These are phyloP conservation scores for Suillus spraguei DNA, from an alignment of 768 basidiomycete genomes.

Conservation along the genomic window DNA sequence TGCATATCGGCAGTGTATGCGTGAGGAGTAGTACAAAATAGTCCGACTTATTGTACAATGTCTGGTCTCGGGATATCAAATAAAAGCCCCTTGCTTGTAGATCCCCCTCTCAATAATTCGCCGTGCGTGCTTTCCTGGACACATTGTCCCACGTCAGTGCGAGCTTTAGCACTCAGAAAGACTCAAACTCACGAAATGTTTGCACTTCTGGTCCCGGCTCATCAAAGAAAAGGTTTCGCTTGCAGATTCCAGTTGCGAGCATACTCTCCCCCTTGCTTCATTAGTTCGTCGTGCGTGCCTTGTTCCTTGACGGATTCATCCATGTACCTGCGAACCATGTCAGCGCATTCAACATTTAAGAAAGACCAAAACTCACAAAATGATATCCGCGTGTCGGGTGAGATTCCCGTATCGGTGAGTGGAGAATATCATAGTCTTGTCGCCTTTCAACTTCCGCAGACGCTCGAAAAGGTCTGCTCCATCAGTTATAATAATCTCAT, in stretches of 20 bases:
- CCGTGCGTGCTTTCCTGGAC: slow-evolving; percentile 72
- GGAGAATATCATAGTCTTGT: slow-evolving; percentile 83
- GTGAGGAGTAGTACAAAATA: not conserved
- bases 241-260: slow-evolving; percentile 58
- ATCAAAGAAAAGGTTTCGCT: slow-evolving; percentile 63
- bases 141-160: not conserved
- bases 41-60: not conserved
- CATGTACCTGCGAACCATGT: slow-evolving; percentile 56
- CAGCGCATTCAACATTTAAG: not conserved
- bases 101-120: slow-evolving; percentile 62
- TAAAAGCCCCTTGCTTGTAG: slow-evolving; percentile 71
- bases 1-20: not conserved
- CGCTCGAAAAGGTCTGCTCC: slow-evolving; percentile 22
- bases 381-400: not conserved
- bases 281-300: slow-evolving; percentile 64
- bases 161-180: not conserved
- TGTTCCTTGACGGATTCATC: slow-evolving; percentile 64
- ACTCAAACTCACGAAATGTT: not conserved
- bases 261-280: slow-evolving; percentile 31
- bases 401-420: slow-evolving; percentile 40
- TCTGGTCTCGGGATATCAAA: slow-evolving; percentile 25
- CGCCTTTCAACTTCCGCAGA: slow-evolving; percentile 62
- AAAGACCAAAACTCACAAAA: not conserved
- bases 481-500: slow-evolving; percentile 6
- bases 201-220: not conserved